Conservation (phyloP, 2,329 filamentous ascomycete species). For the Fusarium longipes region DNA sequence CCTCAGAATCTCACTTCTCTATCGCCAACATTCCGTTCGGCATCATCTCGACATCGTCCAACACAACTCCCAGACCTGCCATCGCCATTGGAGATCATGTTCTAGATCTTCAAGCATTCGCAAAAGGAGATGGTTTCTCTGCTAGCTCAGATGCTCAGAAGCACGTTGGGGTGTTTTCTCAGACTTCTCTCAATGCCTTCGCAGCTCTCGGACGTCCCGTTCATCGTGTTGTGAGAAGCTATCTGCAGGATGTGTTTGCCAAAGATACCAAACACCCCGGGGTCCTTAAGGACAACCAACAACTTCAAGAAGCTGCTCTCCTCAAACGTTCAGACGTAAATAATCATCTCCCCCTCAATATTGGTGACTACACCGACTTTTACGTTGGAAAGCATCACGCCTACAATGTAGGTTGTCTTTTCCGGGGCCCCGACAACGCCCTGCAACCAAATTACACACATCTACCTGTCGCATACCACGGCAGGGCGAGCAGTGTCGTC, state of each 20-base stretch:
- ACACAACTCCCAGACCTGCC: slow-evolving; percentile 70
- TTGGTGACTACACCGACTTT: slow-evolving; percentile 88
- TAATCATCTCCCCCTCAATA: slow-evolving; percentile 78
- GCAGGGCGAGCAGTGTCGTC: slow-evolving; percentile 79
- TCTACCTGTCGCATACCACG: slow-evolving; percentile 84
- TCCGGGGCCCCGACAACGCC: slow-evolving; percentile 78
- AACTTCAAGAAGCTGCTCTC: slow-evolving; percentile 47
- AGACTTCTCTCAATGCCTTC: slow-evolving; percentile 49
- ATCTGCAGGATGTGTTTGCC: slow-evolving; percentile 71
- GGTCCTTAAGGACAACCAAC: slow-evolving; percentile 52
- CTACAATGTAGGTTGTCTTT: slow-evolving; percentile 74
- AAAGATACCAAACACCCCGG: slow-evolving; percentile 60
- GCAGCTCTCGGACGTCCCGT: slow-evolving; percentile 72
- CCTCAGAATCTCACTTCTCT: slow-evolving; percentile 54
- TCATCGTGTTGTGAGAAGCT: slow-evolving; percentile 74
- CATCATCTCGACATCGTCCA: slow-evolving; percentile 74
- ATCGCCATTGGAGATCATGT: slow-evolving; percentile 79
- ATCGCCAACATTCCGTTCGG: slow-evolving; percentile 86
- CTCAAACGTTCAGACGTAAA: slow-evolving; percentile 59
- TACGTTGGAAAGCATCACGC: slow-evolving; percentile 85
- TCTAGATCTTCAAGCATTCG: slow-evolving; percentile 75
- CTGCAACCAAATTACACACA: slow-evolving; percentile 85
- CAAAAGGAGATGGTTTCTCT: slow-evolving; percentile 56
- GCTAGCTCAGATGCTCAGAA: slow-evolving; percentile 42
- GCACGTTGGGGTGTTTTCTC: slow-evolving; percentile 44